Conservation (phyloP, 2,329 filamentous ascomycete genomes). For the Ascosphaera acerosa region DNA sequence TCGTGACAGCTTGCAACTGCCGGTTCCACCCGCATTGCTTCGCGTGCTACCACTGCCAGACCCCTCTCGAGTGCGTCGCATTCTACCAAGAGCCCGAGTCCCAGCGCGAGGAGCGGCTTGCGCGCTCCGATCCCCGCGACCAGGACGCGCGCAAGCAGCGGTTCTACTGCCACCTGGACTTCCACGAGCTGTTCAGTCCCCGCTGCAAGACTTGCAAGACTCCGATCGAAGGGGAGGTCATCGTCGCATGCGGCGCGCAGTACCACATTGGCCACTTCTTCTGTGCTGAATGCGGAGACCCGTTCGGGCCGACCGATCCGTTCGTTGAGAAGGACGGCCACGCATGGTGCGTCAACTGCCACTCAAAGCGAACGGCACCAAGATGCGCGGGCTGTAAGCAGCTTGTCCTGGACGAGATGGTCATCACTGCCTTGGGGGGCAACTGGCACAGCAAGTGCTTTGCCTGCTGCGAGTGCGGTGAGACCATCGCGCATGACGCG, state of each 20-base stretch:
- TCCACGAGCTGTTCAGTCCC: conserved; percentile 81
- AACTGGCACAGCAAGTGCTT: conserved; percentile 95
- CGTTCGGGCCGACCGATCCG: conserved; percentile 36
- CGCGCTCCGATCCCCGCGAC: conserved; percentile 36
- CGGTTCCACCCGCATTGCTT: conserved; percentile 92
- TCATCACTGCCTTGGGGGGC: conserved; percentile 63
- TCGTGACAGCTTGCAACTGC: conserved; percentile 55
- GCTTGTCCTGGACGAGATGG: conserved; percentile 71
- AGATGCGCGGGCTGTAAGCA: conserved; percentile 69
- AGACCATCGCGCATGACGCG: conserved; percentile 32
- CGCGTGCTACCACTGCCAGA: conserved; percentile 64
- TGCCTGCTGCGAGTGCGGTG: conserved; percentile 43
- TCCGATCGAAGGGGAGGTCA: conserved; percentile 83
- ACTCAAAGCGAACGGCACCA: conserved; percentile 70
- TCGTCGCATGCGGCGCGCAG: conserved; percentile 79
- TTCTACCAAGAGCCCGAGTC: conserved; percentile 78
- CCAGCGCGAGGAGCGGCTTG: conserved; percentile 43
- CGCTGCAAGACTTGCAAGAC: conserved; percentile 92
- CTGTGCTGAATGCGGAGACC: conserved; percentile 91
- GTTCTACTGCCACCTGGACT: conserved; percentile 97
- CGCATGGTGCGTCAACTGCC: conserved; percentile 85
- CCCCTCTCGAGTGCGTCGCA: conserved; percentile 75
- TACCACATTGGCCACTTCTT: conserved; percentile 98
- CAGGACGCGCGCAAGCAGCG: conserved; percentile 38
- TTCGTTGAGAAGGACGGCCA: conserved; percentile 97